A percentile compares a stretch with the other conserved stretches of the same genome.
phyloP scores from a whole-genome alignment of 176 grass and related monocot genomes.

The Tuctoria greenei region DNA sequence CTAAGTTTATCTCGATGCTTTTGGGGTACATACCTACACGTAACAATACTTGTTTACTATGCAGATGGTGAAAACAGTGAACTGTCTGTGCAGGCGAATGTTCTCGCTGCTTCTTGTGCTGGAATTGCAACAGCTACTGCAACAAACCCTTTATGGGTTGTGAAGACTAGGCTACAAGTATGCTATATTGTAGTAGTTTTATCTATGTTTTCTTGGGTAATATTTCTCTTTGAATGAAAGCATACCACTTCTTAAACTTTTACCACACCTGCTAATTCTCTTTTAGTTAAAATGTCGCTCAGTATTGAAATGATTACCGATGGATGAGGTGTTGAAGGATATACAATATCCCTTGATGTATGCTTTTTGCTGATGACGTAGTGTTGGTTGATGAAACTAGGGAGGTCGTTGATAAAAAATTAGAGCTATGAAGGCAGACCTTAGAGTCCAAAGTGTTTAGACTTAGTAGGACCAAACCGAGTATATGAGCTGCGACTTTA shows the following conservation, averaged over 20 bases:
- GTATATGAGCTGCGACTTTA: too few species aligned
- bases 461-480: too few species aligned
- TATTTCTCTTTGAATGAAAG: constrained; percentile 1
- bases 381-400: too few species aligned
- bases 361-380: too few species aligned
- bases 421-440: too few species aligned
- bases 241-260: constrained; percentile 7
- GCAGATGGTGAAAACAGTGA: constrained; percentile 39
- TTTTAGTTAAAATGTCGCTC: background rate
- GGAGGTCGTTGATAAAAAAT: too few species aligned
- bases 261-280: background rate
- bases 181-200: constrained; percentile 19
- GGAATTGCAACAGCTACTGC: constrained; percentile 71
- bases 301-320: background rate
- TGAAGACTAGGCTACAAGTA: constrained; percentile 94
- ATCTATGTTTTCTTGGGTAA: background rate
- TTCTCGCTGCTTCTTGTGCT: constrained; percentile 74
- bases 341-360: too few species aligned
- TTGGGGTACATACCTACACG: background rate
- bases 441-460: too few species aligned
- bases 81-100: constrained; percentile 62
- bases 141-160: constrained; percentile 93
- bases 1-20: background rate
- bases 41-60: constrained; percentile 22
- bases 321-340: too few species aligned